These are phyloP conservation scores for Ganoderma resinaceum DNA, from an alignment of 1,284 basidiomycete genomes.

Conservation along the genomic window DNA sequence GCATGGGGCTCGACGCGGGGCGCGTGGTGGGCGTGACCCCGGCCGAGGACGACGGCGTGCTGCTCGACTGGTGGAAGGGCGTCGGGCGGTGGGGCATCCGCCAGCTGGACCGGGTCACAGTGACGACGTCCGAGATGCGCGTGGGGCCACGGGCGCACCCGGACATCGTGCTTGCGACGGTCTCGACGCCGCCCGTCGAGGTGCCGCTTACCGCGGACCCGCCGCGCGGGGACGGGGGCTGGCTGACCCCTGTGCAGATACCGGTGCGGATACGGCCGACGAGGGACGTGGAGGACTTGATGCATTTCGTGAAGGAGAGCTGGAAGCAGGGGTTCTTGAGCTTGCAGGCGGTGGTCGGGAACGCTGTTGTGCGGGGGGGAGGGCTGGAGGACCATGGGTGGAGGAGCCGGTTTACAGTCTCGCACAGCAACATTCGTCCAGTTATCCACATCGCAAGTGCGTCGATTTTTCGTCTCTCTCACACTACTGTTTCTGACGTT, in stretches of 20 bases:
- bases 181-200: constrained; percentile 55
- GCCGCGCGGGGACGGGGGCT: constrained; percentile 54
- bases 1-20: constrained; percentile 71
- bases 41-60: constrained; percentile 48
- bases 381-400: constrained; percentile 50
- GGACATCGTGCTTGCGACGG: constrained; percentile 50
- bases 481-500: not conserved
- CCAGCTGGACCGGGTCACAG: constrained; percentile 59
- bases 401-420: constrained; percentile 53
- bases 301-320: constrained; percentile 60
- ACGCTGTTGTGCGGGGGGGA: constrained; percentile 61
- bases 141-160: constrained; percentile 52
- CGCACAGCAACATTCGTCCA: constrained; percentile 53
- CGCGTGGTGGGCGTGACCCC: constrained; percentile 60
- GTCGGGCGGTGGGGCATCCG: constrained; percentile 72
- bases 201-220: constrained; percentile 66
- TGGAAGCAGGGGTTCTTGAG: constrained; percentile 62
- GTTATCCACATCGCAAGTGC: constrained; percentile 58
- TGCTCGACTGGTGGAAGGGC: constrained; percentile 61
- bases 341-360: constrained; percentile 50
- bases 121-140: constrained; percentile 56
- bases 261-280: constrained; percentile 63
- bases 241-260: constrained; percentile 64
- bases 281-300: constrained; percentile 53
- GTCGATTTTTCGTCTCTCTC: constrained; percentile 35